These are phyloP conservation scores for Pichia scutulata DNA, from an alignment of 805 yeast genomes.

Conservation along the genomic window DNA sequence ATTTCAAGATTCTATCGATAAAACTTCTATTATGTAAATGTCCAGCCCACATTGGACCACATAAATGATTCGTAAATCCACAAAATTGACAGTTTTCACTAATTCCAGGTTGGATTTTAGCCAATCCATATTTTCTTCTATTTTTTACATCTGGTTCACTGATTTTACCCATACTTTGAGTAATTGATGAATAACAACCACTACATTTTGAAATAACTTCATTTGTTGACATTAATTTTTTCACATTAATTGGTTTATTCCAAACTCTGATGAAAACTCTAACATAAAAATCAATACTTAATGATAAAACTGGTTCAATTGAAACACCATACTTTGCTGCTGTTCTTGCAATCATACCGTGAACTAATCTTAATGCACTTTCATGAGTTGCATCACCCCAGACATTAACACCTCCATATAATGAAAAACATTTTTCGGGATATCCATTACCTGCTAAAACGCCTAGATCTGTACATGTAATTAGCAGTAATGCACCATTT, in stretches of 20 bases:
- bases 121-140: slow-evolving; percentile 44
- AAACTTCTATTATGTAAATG: slow-evolving; percentile 64
- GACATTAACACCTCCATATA: slow-evolving; percentile 88
- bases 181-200: slow-evolving; percentile 70
- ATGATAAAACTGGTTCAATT: slow-evolving; percentile 77
- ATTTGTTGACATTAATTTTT: slow-evolving; percentile 66
- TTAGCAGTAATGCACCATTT: slow-evolving; percentile 78
- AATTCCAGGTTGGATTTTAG: slow-evolving; percentile 52
- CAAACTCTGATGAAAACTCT: slow-evolving; percentile 74
- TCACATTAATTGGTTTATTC: slow-evolving; percentile 75
- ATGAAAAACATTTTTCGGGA: slow-evolving; percentile 93
- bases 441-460: slow-evolving; percentile 93
- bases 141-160: slow-evolving; percentile 27
- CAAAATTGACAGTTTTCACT: slow-evolving; percentile 64
- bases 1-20: slow-evolving; percentile 53
- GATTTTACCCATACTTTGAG: slow-evolving; percentile 69
- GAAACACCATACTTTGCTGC: slow-evolving; percentile 87
- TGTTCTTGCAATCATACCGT: slow-evolving; percentile 64
- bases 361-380: slow-evolving; percentile 79
- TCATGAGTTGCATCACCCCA: slow-evolving; percentile 89
- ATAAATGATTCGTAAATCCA: slow-evolving; percentile 60
- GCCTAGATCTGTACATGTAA: slow-evolving; percentile 94
- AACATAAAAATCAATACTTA: slow-evolving; percentile 90
- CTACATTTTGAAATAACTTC: slow-evolving; percentile 78
- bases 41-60: slow-evolving; percentile 97